Base-by-base conservation (phyloP, 2,329 filamentous ascomycete species). In the Apiospora phragmitis region DNA sequence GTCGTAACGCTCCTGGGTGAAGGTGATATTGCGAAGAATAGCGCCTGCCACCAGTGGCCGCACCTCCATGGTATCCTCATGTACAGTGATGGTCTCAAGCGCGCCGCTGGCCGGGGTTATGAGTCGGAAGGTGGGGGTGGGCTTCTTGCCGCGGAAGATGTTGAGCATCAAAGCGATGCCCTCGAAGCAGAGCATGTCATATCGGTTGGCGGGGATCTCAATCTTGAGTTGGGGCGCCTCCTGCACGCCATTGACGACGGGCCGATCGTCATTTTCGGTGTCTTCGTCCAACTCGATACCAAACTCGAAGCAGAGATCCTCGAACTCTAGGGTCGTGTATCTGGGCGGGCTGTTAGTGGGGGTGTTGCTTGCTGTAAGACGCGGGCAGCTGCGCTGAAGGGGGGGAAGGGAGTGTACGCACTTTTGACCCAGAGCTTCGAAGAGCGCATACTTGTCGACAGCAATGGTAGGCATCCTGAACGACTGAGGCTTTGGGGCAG, bases 211-310 rank as follows among this genome's bases (percentile, higher is more conserved):
- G 73, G 95, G 94, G 78, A 98, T 97, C 83, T 98, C 95, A 80
- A 99, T 98, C 88, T 98, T 98, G 79, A 98, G 89, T 84, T 98
- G 94, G 70, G 96, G 92, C 68, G 94, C 90, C 83, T 97, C 94
- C 83, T 97, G 93, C 76, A 92, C 90, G 80, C 92, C 92, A 84
- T 94, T 88, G 77, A 93, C 88, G 71, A 92, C 85, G 42, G 93
- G 93, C 65, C 93, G 87, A 74, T 94, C 90, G 71, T 89, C 87
- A 77, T 93, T 87, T 76, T 94, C 92, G 67, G 93, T 96, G 82
- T 99, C 96, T 85, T 98, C 95, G 85, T 99, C 96, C 76, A 99
- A 89, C 83, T 99, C 96, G 80, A 99, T 97, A 72, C 95, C 95
- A 80, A 97, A 99, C 79, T 99, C 95, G 88, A 99, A 99, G 84